A percentile compares a stretch with the other conserved stretches of the same genome.
Evolutionary conservation across 116 monocot species (phyloP).

Genomic region (Papilionanthe hybrid): DNA sequence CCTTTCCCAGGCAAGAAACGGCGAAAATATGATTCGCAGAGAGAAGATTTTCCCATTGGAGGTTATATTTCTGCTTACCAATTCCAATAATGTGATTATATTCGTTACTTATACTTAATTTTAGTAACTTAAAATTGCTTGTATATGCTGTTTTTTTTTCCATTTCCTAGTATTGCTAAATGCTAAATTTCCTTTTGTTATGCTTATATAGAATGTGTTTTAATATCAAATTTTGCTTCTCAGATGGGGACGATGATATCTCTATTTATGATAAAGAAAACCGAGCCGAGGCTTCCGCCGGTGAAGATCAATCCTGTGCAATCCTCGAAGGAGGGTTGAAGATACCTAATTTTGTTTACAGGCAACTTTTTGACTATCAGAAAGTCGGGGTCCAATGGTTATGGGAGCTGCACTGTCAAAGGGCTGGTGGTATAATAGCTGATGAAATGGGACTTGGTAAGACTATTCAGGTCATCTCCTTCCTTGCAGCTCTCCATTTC

Average conservation of each 20-base stretch:
- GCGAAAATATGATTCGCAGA: conserved; percentile 32
- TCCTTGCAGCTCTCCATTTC: conserved; percentile 81
- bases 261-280: conserved; percentile 44
- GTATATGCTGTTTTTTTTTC: not conserved
- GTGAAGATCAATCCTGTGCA: conserved; percentile 27
- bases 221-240: conserved; percentile 5
- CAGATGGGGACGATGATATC: conserved; percentile 33
- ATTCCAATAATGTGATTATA: not conserved
- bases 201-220: not conserved
- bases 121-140: not conserved
- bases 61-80: conserved; percentile 26
- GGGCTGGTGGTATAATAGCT: conserved; percentile 93
- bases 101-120: not conserved
- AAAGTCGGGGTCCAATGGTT: conserved; percentile 96
- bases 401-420: conserved; percentile 97
- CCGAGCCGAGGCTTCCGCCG: conserved; percentile 23
- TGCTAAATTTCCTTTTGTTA: not conserved
- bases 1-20: conserved; percentile 81
- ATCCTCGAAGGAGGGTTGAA: conserved; percentile 85
- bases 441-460: conserved; percentile 99
- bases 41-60: conserved; percentile 20
- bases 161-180: not conserved
- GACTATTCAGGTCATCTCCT: conserved; percentile 80
- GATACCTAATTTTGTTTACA: conserved; percentile 59
- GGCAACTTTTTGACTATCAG: conserved; percentile 89